Evolutionary conservation across 2,329 filamentous ascomycete genomes (phyloP), one percentile per base, ranked within the genome.

Genomic region (Monascus ruber): DNA sequence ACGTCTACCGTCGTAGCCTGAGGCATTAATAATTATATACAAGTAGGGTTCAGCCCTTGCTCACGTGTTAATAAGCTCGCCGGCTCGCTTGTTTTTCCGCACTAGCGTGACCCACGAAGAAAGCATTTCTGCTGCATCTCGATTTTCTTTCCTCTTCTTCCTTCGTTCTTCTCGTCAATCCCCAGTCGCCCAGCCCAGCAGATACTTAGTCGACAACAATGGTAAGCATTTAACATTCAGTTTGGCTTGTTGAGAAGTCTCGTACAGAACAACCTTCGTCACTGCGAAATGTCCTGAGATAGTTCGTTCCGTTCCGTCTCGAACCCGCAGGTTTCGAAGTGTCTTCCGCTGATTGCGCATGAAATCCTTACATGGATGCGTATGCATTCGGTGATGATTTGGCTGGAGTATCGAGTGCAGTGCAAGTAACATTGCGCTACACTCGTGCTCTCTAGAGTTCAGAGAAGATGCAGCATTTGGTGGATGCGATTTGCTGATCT

Each of bases 401-500:
- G 72, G 72, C 72, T 76, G 73, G 73, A 75, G 70, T 55, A 63
- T 62, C 54, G 53, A 53, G 51, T 47, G 46, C 51, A 51, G 72
- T 71, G 71, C 71, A 70, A 71, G 76, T 72, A 73, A 50, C 33
- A 52, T 43, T 39, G 45, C 42, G 28, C 66, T 47, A 60, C 52
- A 62, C 68, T 54, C 52, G 47, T 59, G 50, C 83, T 91, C 85
- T 81, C 72, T 93, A 93, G 86, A 94, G 86, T 83, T 83, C 71
- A 83, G 79, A 82, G 80, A 84, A 86, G 82, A 84, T 75, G 64
- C 68, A 74, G 73, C 58, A 56, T 50, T 79, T 80, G 76, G 74
- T 81, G 81, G 77, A 81, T 77, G 79, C 74, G 77, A 71, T 75
- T 71, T 68, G 83, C 87, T 95, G 84, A 64, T 85, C 81, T 86